These are phyloP conservation scores for Gentiana straminea DNA, from an alignment of 257 asterid genomes.

Conservation along the genomic window DNA sequence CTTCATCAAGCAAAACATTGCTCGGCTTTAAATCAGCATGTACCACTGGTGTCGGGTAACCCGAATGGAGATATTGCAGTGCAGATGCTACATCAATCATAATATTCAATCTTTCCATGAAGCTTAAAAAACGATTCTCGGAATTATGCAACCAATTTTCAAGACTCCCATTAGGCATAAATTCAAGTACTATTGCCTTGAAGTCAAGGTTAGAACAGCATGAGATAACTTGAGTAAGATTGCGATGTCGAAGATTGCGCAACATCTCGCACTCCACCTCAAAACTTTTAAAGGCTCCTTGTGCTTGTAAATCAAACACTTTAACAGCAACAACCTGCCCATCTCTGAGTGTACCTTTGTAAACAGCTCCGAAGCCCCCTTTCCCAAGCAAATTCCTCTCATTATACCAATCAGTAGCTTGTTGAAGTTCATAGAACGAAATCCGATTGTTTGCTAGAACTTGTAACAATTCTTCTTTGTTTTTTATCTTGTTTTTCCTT, in stretches of 20 bases:
- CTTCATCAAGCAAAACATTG: conserved; percentile 37
- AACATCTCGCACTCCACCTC: not conserved
- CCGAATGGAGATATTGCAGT: conserved; percentile 39
- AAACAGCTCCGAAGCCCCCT: conserved; percentile 23
- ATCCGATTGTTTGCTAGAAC: not conserved
- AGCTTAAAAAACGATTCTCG: conserved; percentile 5
- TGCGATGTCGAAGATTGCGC: conserved; percentile 7
- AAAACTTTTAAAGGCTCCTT: no score
- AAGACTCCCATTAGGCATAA: conserved; percentile 28
- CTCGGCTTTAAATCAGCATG: conserved; percentile 42
- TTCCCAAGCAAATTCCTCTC: conserved; percentile 17
- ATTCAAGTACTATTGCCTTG: conserved; percentile 18
- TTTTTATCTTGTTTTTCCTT: not conserved
- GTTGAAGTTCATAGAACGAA: conserved; percentile 12
- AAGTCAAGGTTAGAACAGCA: conserved; percentile 16
- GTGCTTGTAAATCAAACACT: not conserved
- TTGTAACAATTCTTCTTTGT: not conserved
- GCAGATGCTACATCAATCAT: conserved; percentile 27
- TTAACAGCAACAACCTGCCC: conserved; percentile 17
- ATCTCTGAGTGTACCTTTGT: conserved; percentile 11
- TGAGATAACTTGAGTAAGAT: not conserved
- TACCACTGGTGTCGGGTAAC: conserved; percentile 20
- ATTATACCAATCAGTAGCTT: conserved; percentile 15
- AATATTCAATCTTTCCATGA: not conserved
- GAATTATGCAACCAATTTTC: conserved; percentile 16